These are phyloP conservation scores for Eucalyptus victrix DNA, from an alignment of 345 rosid species.

Conservation along the genomic window DNA sequence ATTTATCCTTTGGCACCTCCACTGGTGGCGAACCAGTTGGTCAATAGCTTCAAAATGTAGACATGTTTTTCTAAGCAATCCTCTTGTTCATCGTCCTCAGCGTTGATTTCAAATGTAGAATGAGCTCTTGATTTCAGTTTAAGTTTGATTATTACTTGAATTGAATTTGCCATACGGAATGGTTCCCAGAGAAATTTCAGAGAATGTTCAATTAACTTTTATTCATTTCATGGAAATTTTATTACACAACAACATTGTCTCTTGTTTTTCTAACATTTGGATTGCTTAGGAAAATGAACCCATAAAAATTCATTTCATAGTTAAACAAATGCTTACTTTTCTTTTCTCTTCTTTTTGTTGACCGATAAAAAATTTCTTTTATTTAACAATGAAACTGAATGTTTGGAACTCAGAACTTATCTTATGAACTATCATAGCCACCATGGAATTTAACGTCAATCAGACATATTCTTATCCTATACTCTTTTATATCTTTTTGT, in stretches of 20 bases:
- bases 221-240: not conserved
- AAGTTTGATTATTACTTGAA: not conserved
- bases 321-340: not conserved
- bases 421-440: fast-evolving
- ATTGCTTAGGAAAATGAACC: not conserved
- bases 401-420: not conserved
- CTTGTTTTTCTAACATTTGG: not conserved
- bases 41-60: not conserved
- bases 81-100: not conserved
- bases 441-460: not conserved
- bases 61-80: not conserved
- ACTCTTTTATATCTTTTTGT: no score
- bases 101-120: not conserved
- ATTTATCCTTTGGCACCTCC: not conserved
- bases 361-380: no score
- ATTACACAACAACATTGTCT: not conserved
- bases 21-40: not conserved
- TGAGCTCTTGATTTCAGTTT: not conserved
- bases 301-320: not conserved
- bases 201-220: not conserved
- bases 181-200: not conserved
- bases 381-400: no score
- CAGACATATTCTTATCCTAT: not conserved
- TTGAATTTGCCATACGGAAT: not conserved
- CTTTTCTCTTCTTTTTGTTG: no score